Percentiles rank a stretch among this genome's conserved stretches.
phyloP scores from a whole-genome alignment of 73 alveolate species.

The Paramecium pentaurelia region DNA sequence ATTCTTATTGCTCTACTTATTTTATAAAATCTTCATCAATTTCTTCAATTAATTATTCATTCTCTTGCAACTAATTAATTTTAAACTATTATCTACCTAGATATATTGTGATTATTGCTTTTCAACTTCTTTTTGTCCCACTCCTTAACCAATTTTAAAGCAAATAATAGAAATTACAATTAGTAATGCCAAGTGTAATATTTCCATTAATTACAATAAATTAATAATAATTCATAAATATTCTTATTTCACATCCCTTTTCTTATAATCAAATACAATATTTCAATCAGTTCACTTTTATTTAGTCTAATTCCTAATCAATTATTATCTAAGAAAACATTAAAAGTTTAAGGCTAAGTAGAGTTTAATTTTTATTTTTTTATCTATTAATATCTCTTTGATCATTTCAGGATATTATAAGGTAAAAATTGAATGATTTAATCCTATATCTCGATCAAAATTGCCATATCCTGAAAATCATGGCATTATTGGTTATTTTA shows the following conservation, averaged over 20 bases:
- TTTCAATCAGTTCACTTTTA: too few relatives aligned
- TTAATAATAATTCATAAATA: not conserved
- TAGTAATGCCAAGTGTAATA: conserved; percentile 34
- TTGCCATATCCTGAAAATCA: too few relatives aligned
- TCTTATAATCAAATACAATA: not conserved
- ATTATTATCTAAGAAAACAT: too few relatives aligned
- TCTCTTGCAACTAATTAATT: not conserved
- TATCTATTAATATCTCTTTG: too few relatives aligned
- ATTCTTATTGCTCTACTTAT: conserved; percentile 17
- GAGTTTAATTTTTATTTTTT: too few relatives aligned
- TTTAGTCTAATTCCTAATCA: too few relatives aligned
- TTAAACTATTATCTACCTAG: not conserved
- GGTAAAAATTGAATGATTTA: too few relatives aligned
- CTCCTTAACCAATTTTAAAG: conserved; percentile 8
- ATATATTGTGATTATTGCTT: not conserved
- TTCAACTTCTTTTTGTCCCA: conserved; percentile 2
- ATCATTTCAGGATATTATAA: too few relatives aligned
- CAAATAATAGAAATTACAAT: not conserved
- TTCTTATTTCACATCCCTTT: not conserved
- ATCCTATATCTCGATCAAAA: too few relatives aligned
- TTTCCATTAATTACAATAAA: conserved; percentile 14
- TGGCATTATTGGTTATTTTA: too few relatives aligned
- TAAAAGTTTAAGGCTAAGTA: too few relatives aligned
- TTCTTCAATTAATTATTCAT: conserved; percentile 28
- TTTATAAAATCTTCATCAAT: not conserved